Conservation (phyloP, 2,329 filamentous ascomycete species). For the Alternaria panax region DNA sequence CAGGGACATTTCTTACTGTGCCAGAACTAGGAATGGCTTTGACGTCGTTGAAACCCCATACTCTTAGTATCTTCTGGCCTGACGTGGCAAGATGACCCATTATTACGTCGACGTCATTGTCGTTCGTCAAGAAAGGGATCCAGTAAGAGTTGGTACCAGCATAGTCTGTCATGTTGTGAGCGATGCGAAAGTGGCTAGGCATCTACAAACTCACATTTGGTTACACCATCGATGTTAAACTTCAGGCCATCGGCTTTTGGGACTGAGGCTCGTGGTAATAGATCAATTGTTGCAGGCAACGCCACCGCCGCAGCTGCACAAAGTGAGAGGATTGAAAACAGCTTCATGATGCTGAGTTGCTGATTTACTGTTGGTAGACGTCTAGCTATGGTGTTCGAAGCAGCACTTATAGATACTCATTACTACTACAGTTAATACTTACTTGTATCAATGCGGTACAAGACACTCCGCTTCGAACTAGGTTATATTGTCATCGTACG, state of each 20-base stretch:
- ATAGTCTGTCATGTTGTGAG: conserved; percentile 48
- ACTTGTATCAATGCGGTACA: conserved; percentile 2
- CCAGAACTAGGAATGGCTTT: conserved; percentile 52
- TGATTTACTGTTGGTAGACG: neutral
- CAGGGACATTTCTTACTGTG: too few species aligned
- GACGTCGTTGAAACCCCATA: conserved; percentile 71
- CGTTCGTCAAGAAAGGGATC: conserved; percentile 61
- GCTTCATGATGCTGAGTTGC: conserved; percentile 28
- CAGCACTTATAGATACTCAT: neutral
- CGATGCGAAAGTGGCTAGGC: neutral
- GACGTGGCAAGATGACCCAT: conserved; percentile 57
- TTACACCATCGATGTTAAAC: conserved; percentile 47
- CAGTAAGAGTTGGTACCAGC: conserved; percentile 66
- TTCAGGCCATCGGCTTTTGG: conserved; percentile 37
- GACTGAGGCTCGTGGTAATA: conserved; percentile 32
- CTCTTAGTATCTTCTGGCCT: conserved; percentile 65
- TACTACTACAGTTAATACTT: neutral
- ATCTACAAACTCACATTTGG: conserved; percentile 32
- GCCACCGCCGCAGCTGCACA: conserved; percentile 29
- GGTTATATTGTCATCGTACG: conserved; percentile 4
- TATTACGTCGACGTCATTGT: conserved; percentile 63
- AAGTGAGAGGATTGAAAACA: conserved; percentile 26
- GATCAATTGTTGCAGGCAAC: conserved; percentile 23
- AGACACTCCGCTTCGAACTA: conserved; percentile 17
- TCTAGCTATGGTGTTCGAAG: neutral